Conservation (phyloP, 148 eudicot species). For the Diospyros kaki region DNA sequence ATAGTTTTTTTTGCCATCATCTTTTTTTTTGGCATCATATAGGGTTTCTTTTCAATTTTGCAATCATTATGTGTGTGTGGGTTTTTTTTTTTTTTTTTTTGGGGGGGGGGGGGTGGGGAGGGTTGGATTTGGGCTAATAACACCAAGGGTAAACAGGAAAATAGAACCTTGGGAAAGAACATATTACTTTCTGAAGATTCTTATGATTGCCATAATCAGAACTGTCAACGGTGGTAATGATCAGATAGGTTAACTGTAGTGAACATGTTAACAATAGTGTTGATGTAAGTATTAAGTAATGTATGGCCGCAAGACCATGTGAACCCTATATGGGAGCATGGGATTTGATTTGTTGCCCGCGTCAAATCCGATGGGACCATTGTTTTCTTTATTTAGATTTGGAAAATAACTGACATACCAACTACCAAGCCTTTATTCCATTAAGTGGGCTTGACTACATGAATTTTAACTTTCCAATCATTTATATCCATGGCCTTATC, state of each 20-base stretch:
- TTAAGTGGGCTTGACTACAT: no score
- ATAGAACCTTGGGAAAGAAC: neutral
- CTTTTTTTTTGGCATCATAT: no score
- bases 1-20: neutral
- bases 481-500: no score
- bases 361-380: no score
- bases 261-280: neutral
- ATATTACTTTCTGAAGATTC: neutral
- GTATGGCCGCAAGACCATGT: neutral
- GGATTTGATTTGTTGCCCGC: no score
- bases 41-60: neutral
- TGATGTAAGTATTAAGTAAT: neutral
- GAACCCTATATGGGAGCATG: neutral
- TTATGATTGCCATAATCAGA: neutral
- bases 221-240: neutral
- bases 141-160: neutral
- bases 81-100: no score
- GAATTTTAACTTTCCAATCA: no score
- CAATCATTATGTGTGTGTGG: neutral
- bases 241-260: neutral
- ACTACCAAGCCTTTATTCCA: no score
- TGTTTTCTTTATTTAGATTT: neutral
- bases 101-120: no score
- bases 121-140: neutral
- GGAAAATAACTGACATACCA: no score